Base-by-base conservation (phyloP, 1,139 yeast genomes). In the Yamadazyma triangularis region DNA sequence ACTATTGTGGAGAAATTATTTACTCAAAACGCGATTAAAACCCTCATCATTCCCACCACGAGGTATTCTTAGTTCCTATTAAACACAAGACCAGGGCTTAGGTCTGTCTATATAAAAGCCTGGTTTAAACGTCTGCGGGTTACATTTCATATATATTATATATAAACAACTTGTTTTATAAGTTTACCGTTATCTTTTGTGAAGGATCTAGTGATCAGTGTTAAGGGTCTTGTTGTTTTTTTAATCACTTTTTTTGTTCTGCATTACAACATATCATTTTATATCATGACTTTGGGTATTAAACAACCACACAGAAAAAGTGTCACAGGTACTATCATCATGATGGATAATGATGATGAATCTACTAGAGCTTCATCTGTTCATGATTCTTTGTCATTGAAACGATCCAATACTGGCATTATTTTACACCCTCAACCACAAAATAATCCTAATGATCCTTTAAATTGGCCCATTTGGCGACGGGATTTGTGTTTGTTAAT, bases 361-460 rank as follows among this genome's bases (percentile, higher is more conserved):
- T 32, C 44, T 11, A 30, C 38, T 23, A 20, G 25, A 10, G 31
- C 38, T 23, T 31, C 27, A 10, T 36, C 34, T 8, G 32, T 36
- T 4, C 25, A 27, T 20, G 40, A 44, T 16, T 39, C 51, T 13
- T 32, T 37, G 23, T 35, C 54, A 2, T 36, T 71, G 29, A 72
- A 73, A 42, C 64, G 65, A 35, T 70, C 78, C 7, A 55, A 56
- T 4, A 48, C 48, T 4, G 86, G 86, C 1, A 64, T 82, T 23
- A 71, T 83, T 20, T 58, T 82, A 28, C 66, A 73, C 34, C 91
- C 91, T 1, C 89, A 83, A 51, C 91, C 91, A 4, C 79, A 81
- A 16, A 81, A 80, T 42, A 71, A 81, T 26, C 80, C 84, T 11
- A 81, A 83, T 48, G 91, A 82, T 47, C 91, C 91, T 0, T 59